Percentiles rank a stretch among this genome's conserved stretches.
These are phyloP conservation scores for Lasiodiplodia theobromae DNA, from an alignment of 2,329 filamentous ascomycete genomes.

Conservation along the genomic window DNA sequence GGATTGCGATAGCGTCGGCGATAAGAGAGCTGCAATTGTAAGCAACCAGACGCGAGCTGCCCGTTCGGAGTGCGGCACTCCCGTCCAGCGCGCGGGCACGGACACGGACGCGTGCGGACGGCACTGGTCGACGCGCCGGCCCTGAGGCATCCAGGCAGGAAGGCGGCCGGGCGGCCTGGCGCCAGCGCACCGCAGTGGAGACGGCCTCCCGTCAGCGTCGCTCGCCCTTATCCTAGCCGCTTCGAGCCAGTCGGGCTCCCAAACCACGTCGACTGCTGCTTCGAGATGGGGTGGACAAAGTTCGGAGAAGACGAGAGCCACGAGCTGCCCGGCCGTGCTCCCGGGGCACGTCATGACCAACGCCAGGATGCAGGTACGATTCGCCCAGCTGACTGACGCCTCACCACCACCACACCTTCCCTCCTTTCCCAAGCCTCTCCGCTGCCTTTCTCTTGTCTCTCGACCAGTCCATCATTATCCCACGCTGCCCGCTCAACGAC, in stretches of 20 bases:
- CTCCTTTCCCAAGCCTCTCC: background rate
- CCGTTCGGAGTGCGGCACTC: background rate
- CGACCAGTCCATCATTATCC: background rate
- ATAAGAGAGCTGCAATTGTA: constrained; percentile 24
- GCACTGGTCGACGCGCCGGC: background rate
- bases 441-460: background rate
- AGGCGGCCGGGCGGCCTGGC: background rate
- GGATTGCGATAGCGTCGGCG: constrained; percentile 19
- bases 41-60: constrained; percentile 4
- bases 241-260: background rate
- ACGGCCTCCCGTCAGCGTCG: background rate
- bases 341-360: constrained; percentile 18
- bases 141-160: background rate
- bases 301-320: background rate
- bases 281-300: constrained; percentile 14
- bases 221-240: background rate
- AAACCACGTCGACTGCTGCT: background rate
- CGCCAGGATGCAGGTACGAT: constrained; percentile 17
- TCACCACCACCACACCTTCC: background rate
- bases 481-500: background rate
- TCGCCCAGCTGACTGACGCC: constrained; percentile 2
- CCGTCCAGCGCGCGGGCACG: background rate
- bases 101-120: background rate
- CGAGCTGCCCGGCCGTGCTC: constrained; percentile 9
- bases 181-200: background rate